Evolutionary conservation across 2,329 filamentous ascomycete genomes (phyloP).

Genomic region (Neophaeococcomyces mojaviensis): DNA sequence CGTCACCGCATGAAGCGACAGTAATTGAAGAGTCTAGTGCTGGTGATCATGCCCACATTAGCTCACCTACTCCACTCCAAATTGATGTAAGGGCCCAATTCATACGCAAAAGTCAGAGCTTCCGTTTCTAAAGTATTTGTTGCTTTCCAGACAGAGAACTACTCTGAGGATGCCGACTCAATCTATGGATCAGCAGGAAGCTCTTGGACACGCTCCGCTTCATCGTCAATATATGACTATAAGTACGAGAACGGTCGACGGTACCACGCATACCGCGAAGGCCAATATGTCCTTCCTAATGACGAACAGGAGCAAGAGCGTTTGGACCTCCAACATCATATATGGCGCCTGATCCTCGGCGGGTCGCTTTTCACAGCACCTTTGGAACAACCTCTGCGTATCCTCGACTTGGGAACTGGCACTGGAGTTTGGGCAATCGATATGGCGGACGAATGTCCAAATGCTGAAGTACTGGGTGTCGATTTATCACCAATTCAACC

Average conservation of each 20-base stretch:
- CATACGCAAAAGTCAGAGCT: too few species aligned
- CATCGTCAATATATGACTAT: too few species aligned
- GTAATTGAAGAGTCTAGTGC: too few species aligned
- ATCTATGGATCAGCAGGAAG: too few species aligned
- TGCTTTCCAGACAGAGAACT: too few species aligned
- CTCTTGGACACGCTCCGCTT: too few species aligned
- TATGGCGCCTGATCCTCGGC: neutral
- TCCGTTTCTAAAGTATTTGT: too few species aligned
- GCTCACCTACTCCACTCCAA: too few species aligned
- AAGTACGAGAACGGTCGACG: constrained; percentile 31
- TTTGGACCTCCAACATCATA: constrained; percentile 32
- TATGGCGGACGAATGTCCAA: constrained; percentile 22
- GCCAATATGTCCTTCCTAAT: constrained; percentile 35
- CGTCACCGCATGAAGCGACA: too few species aligned
- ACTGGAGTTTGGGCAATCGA: constrained; percentile 19
- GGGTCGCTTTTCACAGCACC: neutral
- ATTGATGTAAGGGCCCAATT: too few species aligned
- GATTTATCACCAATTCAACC: constrained; percentile 22
- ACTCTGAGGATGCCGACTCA: too few species aligned
- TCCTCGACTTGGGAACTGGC: constrained; percentile 15
- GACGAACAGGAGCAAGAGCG: constrained; percentile 38
- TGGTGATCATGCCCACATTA: too few species aligned
- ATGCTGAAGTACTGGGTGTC: constrained; percentile 14
- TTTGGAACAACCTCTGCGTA: neutral
- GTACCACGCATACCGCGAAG: constrained; percentile 29